Base-by-base conservation (phyloP, 768 basidiomycete species). In the Strobilomyces dryophilus region DNA sequence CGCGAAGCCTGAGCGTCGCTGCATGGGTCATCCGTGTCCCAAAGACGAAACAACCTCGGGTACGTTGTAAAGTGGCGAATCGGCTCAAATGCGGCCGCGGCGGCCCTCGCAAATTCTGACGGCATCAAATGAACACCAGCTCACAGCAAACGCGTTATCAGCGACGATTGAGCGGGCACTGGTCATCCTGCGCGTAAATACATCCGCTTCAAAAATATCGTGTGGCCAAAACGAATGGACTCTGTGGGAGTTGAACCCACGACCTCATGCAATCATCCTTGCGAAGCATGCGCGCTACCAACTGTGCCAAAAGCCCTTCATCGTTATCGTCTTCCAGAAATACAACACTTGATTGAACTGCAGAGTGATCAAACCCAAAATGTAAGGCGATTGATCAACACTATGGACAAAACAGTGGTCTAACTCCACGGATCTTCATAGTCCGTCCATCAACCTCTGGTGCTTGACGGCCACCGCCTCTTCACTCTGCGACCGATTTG, bases 401-500 rank as follows among this genome's bases (percentile, higher is more conserved):
- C 51, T 49, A 47, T n/a, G n/a, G 44, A 53, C 20, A 45, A 47
- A 31, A 46, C 5, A 43, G 20, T 56, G 49, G 61, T 63, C 57
- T 56, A 57, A 60, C 63, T 45, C 4, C 18, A n/a, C 4, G 45
- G 35, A 34, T 3, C 26, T 11, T 71, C 52, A 69, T 44, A 63
- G 40, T 21, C 56, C 60, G 12, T 66, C 63, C 43, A 67, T 61
- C 29, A 56, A 52, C 24, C 89, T 77, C 60, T 87, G 78, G 60
- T 95, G 94, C 61, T 80, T 80, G 31, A 95, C 81, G 20, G 65
- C 59, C 44, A 95, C 86, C 7, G 89, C 74, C 42, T 84, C 82
- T 0, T 73, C 18, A 3, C 65, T 67, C 45, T 72, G 84, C 11
- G 85, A 79, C 64, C 76, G 83, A 57, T 87, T 81, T 5, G 88